A percentile compares a stretch with the other conserved stretches of the same genome.
Conservation (phyloP, 805 yeast species). For the Ogataea sp. region DNA sequence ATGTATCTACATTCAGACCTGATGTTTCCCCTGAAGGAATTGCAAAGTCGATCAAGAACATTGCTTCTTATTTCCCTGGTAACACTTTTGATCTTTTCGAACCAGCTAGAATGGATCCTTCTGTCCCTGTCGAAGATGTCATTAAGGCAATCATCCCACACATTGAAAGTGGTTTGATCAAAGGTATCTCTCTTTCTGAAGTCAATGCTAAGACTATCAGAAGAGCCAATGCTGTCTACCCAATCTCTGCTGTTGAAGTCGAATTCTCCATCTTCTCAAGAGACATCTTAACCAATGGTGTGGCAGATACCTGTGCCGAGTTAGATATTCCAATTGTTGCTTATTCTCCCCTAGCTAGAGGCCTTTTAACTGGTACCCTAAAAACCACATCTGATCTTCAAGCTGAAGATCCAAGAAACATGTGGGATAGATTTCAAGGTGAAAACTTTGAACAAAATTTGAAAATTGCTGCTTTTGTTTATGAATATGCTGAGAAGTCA, state of each 20-base stretch:
- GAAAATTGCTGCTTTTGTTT: constrained; percentile 37
- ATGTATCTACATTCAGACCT: constrained; percentile 31
- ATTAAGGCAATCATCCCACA: constrained; percentile 47
- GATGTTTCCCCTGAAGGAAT: constrained; percentile 44
- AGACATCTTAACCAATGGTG: constrained; percentile 55
- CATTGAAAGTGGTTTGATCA: constrained; percentile 58
- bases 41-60: constrained; percentile 37
- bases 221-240: constrained; percentile 47
- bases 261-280: constrained; percentile 70
- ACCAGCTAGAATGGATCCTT: constrained; percentile 60
- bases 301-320: constrained; percentile 50
- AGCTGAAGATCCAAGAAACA: constrained; percentile 44
- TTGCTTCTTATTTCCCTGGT: constrained; percentile 29
- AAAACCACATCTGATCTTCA: constrained; percentile 40
- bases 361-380: constrained; percentile 60
- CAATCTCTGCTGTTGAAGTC: constrained; percentile 63
- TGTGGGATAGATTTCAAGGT: constrained; percentile 53
- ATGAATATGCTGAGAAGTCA: constrained; percentile 38
- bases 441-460: constrained; percentile 43
- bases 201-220: constrained; percentile 53
- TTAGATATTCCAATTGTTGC: constrained; percentile 62
- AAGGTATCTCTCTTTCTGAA: constrained; percentile 71
- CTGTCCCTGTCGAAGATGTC: constrained; percentile 50
- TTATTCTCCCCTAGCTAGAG: constrained; percentile 80
- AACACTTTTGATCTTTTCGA: constrained; percentile 53